Base-by-base conservation (phyloP, 163 green algal genomes). In the Prototheca wickerhamii region DNA sequence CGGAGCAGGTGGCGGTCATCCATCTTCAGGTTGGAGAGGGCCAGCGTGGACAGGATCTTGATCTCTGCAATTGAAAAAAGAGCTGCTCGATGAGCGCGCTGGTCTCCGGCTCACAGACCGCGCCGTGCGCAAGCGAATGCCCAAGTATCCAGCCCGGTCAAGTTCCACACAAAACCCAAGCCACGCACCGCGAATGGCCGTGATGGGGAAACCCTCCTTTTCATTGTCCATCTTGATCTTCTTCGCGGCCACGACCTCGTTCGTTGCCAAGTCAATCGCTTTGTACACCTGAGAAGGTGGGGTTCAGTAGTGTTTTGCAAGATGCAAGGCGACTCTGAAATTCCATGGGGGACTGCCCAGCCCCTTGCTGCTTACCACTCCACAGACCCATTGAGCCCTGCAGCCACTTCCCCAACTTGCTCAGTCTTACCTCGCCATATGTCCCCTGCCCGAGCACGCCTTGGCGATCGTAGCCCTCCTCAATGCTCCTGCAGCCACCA, bases 181-280 rank as follows among this genome's bases (percentile, higher is more conserved):
- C 10, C 40, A 49, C 46, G 6, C 46, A 54, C 46, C 46, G 0
- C 94, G 83, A 30, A 99, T 95, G 7, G 94, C 94, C 7, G 94
- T 99, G 76, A 98, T 97, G 15, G 94, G 94, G 62, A 99, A 98
- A 31, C 90, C 88, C 80, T 95, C 93, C 74, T 97, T 97, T 71
- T 98, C 91, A 60, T 91, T 98, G 73, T 99, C 93, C 91, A 98
- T 97, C 25, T 91, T 85, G 34, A 99, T 94, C 71, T 96, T 96
- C 77, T 99, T 99, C 26, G 97, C 63, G 0, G 93, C 93, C n/a
- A 96, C 89, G 58, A 81, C 63, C 30, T 86, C 72, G 1, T 58
- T 34, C 0, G 64, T 76, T 1, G 44, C 51, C 33, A 51, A 58
- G 61, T 86, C 80, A 30, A 40, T 59, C 2, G 78, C 82, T 33